A percentile compares a stretch with the other conserved stretches of the same genome.
Evolutionary conservation across 1,284 basidiomycete genomes (phyloP).

Genomic region (Neotropicomus parvogracilis): DNA sequence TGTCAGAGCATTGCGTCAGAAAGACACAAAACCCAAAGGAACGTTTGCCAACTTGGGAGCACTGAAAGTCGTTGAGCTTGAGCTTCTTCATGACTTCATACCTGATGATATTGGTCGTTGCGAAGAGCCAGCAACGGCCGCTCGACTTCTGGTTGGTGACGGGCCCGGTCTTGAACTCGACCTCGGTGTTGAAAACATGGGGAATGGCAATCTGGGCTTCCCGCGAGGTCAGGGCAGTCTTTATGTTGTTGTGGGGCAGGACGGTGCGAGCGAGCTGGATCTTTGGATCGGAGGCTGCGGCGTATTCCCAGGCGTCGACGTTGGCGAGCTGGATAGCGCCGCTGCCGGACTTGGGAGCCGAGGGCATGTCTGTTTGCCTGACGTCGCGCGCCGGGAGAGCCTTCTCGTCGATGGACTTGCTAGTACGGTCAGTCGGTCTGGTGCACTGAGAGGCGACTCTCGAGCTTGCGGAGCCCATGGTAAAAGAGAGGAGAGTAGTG

Average conservation of each 20-base stretch:
- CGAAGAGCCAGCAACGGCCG: slow-evolving; percentile 92
- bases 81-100: slow-evolving; percentile 84
- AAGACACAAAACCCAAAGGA: neutral
- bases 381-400: neutral
- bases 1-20: slow-evolving; percentile 31
- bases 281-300: slow-evolving; percentile 57
- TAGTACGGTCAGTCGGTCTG: slow-evolving; percentile 19
- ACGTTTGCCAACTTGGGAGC: slow-evolving; percentile 65
- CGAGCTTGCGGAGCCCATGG: slow-evolving; percentile 27
- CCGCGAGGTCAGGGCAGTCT: slow-evolving; percentile 63
- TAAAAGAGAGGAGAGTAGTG: neutral
- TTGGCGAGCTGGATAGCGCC: slow-evolving; percentile 59
- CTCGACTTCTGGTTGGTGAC: slow-evolving; percentile 86
- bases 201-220: slow-evolving; percentile 60
- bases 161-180: slow-evolving; percentile 79
- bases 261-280: slow-evolving; percentile 78
- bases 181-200: slow-evolving; percentile 81
- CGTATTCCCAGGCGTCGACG: slow-evolving; percentile 63
- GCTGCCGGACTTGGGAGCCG: slow-evolving; percentile 40
- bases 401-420: slow-evolving; percentile 31
- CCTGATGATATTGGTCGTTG: slow-evolving; percentile 83
- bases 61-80: slow-evolving; percentile 82
- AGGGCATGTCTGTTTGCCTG: neutral
- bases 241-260: slow-evolving; percentile 72
- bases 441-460: slow-evolving; percentile 22